A percentile compares a stretch with the other conserved stretches of the same genome.
These are phyloP conservation scores for Peniophora sp. DNA, from an alignment of 1,284 basidiomycete genomes.

Conservation along the genomic window DNA sequence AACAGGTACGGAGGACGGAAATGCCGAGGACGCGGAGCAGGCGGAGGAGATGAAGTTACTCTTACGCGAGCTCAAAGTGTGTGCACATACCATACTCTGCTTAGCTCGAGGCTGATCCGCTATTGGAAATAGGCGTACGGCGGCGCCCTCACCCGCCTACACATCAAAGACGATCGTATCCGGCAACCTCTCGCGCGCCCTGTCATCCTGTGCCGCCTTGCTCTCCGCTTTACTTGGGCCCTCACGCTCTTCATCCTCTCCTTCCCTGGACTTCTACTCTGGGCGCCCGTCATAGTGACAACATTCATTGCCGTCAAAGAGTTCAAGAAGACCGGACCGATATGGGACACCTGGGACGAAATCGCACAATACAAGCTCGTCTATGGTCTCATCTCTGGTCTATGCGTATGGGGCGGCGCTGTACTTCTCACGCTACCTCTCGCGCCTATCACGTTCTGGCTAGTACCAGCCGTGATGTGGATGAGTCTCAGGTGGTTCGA, in stretches of 20 bases:
- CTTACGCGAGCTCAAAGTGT: conserved; percentile 55
- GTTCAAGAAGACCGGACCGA: conserved; percentile 70
- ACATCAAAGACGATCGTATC: conserved; percentile 78
- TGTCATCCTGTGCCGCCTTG: conserved; percentile 53
- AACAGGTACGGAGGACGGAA: neutral
- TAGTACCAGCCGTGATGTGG: conserved; percentile 77
- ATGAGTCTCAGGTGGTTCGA: conserved; percentile 81
- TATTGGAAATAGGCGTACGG: conserved; percentile 81
- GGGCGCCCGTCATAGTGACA: conserved; percentile 68
- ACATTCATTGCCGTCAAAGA: conserved; percentile 59
- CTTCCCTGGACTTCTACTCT: conserved; percentile 73
- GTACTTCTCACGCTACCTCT: conserved; percentile 55
- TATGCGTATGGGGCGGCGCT: conserved; percentile 52
- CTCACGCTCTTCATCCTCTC: conserved; percentile 63
- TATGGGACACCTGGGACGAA: conserved; percentile 79
- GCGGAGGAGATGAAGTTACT: conserved; percentile 28
- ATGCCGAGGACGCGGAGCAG: conserved; percentile 18
- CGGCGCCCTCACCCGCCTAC: conserved; percentile 52
- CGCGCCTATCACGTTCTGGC: conserved; percentile 42
- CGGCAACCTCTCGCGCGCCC: conserved; percentile 51
- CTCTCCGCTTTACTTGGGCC: conserved; percentile 58
- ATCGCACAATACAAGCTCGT: conserved; percentile 85
- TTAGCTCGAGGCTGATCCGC: too few relatives aligned
- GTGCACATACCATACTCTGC: conserved; percentile 4
- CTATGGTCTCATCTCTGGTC: conserved; percentile 67